Base-by-base conservation (phyloP, 768 basidiomycete species). In the Pleurotus citrinopileatus region DNA sequence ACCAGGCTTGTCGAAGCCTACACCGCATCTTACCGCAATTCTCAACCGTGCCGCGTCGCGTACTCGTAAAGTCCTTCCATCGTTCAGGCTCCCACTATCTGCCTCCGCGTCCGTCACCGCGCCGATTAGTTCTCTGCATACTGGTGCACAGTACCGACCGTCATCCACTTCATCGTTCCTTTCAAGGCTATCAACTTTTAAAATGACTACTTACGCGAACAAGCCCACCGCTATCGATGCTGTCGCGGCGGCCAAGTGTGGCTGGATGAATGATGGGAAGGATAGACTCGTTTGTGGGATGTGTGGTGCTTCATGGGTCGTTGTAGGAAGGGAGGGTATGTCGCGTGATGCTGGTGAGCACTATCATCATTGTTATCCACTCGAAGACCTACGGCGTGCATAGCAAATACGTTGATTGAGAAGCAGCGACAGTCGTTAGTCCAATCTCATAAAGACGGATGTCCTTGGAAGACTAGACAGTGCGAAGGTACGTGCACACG, bases 191-290 rank as follows among this genome's bases (percentile, higher is more conserved):
- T 73, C 82, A 1, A 91, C 91, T 1, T 94, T 80, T 68, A 92
- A 86, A 65, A 78, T 93, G 25, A 70, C 86, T 9, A 92, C 91
- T 0, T 94, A 91, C 61, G 77, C 86, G 15, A 89, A 87, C 58
- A 93, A 93, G 65, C 89, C 90, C 0, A 52, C 80, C 0, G 73
- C 75, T 8, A 84, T 92, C 25, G 82, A 93, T 54, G 85, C 90
- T 1, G 89, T 92, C 12, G 84, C 90, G 15, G 90, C 91, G 2
- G 76, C 90, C 0, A 89, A 81, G 65, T 89, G 87, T 63, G 91
- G 91, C 1, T 94, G 91, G 91, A 72, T 79, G 20, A 93, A 93
- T 57, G 84, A 91, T 48, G 88, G 89, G 38, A 91, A 89, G 67
- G 90, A 92, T 55, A 75, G 90, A 43, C 67, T 92, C 17, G 76